phyloP scores from a whole-genome alignment of 768 basidiomycete genomes.

The Leccinum ochraceum region DNA sequence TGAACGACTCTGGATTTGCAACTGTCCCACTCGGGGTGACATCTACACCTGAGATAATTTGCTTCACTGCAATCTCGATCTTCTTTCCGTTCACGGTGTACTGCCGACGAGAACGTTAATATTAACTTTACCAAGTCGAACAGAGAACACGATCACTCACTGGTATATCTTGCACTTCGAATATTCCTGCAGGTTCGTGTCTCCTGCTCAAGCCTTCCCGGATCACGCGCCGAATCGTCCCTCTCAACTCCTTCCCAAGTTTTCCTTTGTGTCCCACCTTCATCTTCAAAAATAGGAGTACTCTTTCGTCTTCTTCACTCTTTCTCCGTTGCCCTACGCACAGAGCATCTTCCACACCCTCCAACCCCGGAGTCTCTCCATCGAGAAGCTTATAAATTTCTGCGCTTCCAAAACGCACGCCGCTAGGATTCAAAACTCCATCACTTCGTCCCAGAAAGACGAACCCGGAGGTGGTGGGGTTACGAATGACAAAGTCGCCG shows the following conservation, averaged over 20 bases:
- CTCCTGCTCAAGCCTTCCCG: constrained; percentile 61
- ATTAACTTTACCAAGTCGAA: not conserved
- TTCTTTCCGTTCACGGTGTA: constrained; percentile 80
- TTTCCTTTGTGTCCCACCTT: constrained; percentile 45
- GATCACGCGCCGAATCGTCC: constrained; percentile 58
- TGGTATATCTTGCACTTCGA: constrained; percentile 65
- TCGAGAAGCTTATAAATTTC: constrained; percentile 75
- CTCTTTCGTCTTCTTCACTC: constrained; percentile 68
- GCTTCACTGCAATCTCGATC: constrained; percentile 78
- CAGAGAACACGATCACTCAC: constrained; percentile 40
- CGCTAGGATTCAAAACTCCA: constrained; percentile 76
- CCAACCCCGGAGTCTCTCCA: constrained; percentile 45
- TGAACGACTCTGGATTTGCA: constrained; percentile 66
- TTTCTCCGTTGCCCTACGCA: constrained; percentile 71
- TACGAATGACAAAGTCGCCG: constrained; percentile 67
- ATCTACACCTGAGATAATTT: constrained; percentile 68
- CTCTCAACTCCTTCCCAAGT: constrained; percentile 58
- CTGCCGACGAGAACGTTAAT: constrained; percentile 37
- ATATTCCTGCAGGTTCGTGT: constrained; percentile 73
- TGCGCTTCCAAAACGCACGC: constrained; percentile 78
- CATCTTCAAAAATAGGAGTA: constrained; percentile 76
- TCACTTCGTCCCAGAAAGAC: constrained; percentile 69
- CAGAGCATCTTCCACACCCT: constrained; percentile 62
- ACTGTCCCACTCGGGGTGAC: constrained; percentile 73
- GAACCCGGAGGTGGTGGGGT: constrained; percentile 60